Conservation (phyloP, 164 flowering plant genomes). For the Sedum album region DNA sequence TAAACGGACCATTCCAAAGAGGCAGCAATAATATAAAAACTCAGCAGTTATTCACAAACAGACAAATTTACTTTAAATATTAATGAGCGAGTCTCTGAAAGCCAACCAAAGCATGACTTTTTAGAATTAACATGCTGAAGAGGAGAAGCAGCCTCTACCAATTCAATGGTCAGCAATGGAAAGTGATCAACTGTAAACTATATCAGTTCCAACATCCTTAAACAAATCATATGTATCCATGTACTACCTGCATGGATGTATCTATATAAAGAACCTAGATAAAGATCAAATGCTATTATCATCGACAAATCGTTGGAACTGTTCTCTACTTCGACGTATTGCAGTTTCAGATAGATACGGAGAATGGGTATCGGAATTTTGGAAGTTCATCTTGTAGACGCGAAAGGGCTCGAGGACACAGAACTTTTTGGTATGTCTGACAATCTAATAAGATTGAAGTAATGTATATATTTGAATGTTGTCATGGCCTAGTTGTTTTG, state of each 20-base stretch:
- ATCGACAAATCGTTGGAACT: slow-evolving; percentile 4
- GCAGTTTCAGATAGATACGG: background rate
- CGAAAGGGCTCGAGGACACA: slow-evolving; percentile 11
- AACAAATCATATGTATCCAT: background rate
- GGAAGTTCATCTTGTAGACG: slow-evolving; percentile 12
- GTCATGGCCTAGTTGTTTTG: background rate
- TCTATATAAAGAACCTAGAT: slow-evolving; percentile 1
- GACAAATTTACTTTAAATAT: background rate
- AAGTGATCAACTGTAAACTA: background rate
- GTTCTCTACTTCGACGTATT: background rate
- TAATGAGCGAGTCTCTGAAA: background rate
- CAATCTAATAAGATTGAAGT: background rate
- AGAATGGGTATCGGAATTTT: slow-evolving; percentile 9
- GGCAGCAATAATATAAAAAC: background rate
- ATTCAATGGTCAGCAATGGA: background rate
- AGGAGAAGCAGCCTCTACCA: background rate
- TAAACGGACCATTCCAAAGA: background rate
- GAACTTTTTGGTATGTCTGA: slow-evolving; percentile 8
- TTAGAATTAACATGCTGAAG: background rate
- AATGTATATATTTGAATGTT: background rate
- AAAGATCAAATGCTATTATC: background rate
- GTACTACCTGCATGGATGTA: background rate
- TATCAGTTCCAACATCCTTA: background rate
- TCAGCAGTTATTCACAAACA: background rate
- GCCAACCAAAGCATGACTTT: background rate